These are phyloP conservation scores for Phytopythium ostracodes DNA, from an alignment of 352 stramenopile genomes.

Conservation along the genomic window DNA sequence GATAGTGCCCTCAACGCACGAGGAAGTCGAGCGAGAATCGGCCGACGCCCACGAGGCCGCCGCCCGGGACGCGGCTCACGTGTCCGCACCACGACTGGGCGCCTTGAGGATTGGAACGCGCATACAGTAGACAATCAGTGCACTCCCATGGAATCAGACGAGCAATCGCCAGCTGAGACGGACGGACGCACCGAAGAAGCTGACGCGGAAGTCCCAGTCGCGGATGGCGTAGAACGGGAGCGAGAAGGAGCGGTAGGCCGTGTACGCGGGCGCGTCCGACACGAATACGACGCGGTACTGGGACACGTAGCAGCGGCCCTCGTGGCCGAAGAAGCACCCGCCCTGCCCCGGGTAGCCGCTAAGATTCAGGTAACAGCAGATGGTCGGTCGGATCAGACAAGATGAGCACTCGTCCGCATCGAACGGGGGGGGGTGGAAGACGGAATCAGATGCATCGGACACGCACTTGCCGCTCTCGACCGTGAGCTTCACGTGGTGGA, in stretches of 20 bases:
- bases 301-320: slow-evolving; percentile 68
- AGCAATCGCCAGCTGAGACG: background rate
- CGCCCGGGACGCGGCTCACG: slow-evolving; percentile 65
- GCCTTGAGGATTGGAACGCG: slow-evolving; percentile 19
- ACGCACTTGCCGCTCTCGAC: slow-evolving; percentile 80
- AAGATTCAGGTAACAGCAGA: background rate
- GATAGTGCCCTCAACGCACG: slow-evolving; percentile 15
- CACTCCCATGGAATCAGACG: background rate
- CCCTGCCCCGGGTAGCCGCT: slow-evolving; percentile 81
- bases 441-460: background rate
- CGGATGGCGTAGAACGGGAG: slow-evolving; percentile 74
- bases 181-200: slow-evolving; percentile 48
- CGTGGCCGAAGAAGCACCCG: slow-evolving; percentile 71
- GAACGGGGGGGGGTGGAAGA: no score
- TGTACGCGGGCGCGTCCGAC: slow-evolving; percentile 25
- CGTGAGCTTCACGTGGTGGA: slow-evolving; percentile 63
- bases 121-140: background rate
- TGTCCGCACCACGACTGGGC: slow-evolving; percentile 58
- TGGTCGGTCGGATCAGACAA: background rate
- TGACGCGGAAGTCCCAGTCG: slow-evolving; percentile 62
- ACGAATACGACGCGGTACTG: slow-evolving; percentile 79
- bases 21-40: slow-evolving; percentile 59
- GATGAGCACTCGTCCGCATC: no score
- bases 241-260: slow-evolving; percentile 68
- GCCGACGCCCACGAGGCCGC: slow-evolving; percentile 59